Conservation (phyloP, 1,139 yeast genomes). For the Protomyces inouyei region DNA sequence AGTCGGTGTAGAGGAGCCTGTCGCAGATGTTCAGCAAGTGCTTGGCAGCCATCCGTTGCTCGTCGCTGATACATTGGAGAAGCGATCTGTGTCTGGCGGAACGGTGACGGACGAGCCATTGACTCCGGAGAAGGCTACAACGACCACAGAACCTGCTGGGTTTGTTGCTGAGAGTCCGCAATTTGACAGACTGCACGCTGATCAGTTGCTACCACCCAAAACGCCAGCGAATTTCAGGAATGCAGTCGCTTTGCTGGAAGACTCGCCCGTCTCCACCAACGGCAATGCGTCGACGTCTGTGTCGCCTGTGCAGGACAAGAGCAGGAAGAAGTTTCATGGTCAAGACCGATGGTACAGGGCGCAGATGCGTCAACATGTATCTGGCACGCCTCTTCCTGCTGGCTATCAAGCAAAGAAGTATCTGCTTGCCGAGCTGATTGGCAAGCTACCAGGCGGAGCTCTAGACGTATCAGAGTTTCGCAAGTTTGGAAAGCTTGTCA, state of each 20-base stretch:
- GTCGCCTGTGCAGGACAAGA: background rate
- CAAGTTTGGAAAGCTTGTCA: constrained; percentile 24
- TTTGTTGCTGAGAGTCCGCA: background rate
- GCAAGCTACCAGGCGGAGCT: constrained; percentile 8
- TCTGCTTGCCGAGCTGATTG: constrained; percentile 7
- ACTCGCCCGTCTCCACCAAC: background rate
- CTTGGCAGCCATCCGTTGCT: constrained; percentile 26
- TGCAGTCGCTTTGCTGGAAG: background rate
- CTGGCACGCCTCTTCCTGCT: constrained; percentile 22
- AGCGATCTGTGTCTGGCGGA: background rate
- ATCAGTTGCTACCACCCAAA: background rate
- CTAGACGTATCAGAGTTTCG: constrained; percentile 23
- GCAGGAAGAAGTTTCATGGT: constrained; percentile 10
- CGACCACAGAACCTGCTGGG: background rate
- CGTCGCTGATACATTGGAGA: background rate
- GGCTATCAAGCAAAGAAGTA: constrained; percentile 11
- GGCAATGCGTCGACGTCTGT: background rate
- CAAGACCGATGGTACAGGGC: constrained; percentile 24
- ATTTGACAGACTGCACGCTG: background rate
- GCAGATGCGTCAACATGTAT: constrained; percentile 22
- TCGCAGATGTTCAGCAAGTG: constrained; percentile 29
- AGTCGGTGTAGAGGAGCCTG: constrained; percentile 22
- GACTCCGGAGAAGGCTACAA: background rate
- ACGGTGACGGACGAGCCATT: background rate
- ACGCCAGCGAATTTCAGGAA: constrained; percentile 17